phyloP scores from a whole-genome alignment of 495 filamentous ascomycete species.

The Penicillium antarcticum region DNA sequence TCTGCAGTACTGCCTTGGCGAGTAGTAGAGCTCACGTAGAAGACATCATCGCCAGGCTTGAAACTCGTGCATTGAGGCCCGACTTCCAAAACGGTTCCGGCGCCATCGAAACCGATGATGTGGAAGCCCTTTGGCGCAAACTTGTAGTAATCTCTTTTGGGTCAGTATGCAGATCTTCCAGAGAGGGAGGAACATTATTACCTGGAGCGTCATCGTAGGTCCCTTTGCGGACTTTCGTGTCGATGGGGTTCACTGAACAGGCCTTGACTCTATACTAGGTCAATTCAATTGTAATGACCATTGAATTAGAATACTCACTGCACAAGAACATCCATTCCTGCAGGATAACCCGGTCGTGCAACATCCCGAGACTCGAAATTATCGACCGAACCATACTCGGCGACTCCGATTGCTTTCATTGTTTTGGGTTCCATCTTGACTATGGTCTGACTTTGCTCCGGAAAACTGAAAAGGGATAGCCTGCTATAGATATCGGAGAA shows the following conservation, averaged over 20 bases:
- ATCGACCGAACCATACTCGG: slow-evolving; percentile 24
- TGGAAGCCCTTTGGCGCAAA: slow-evolving; percentile 20
- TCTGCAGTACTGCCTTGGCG: slow-evolving; percentile 14
- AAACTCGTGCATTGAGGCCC: slow-evolving; percentile 20
- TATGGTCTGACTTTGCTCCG: no score
- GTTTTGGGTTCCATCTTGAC: background rate
- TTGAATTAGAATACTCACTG: slow-evolving; percentile 14
- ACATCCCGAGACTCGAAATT: slow-evolving; percentile 20
- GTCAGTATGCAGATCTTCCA: no score
- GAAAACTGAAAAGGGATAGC: no score
- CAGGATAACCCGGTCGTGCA: slow-evolving; percentile 12
- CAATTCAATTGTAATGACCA: background rate
- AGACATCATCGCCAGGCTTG: slow-evolving; percentile 27
- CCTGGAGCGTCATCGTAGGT: slow-evolving; percentile 32
- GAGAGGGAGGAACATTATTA: background rate
- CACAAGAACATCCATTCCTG: slow-evolving; percentile 20
- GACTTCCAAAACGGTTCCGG: slow-evolving; percentile 23
- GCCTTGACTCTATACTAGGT: slow-evolving; percentile 8
- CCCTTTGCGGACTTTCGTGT: slow-evolving; percentile 29
- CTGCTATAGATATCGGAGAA: no score
- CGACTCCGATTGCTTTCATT: slow-evolving; percentile 23
- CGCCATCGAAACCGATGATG: slow-evolving; percentile 30
- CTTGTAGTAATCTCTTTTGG: slow-evolving; percentile 22
- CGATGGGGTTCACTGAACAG: slow-evolving; percentile 30
- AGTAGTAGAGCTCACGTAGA: slow-evolving; percentile 26